These are phyloP conservation scores for Neurospora sp. DNA, from an alignment of 495 filamentous ascomycete species.

Conservation along the genomic window DNA sequence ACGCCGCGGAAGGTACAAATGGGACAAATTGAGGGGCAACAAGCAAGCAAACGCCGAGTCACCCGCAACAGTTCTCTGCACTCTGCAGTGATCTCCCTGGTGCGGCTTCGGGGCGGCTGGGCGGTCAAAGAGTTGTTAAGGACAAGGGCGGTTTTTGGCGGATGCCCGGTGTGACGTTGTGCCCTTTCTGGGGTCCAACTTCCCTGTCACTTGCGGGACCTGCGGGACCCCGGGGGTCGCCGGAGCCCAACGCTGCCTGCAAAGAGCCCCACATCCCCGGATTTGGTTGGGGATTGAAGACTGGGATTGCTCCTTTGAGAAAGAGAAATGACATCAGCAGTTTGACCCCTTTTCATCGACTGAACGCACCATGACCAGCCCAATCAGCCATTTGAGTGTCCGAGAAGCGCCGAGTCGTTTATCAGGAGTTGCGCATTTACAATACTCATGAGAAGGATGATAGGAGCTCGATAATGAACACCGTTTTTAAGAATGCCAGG, in stretches of 20 bases:
- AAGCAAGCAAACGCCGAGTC: background rate
- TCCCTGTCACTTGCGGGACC: background rate
- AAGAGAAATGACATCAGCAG: background rate
- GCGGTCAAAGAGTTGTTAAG: background rate
- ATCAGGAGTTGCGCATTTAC: background rate
- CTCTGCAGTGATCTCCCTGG: background rate
- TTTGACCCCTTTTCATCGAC: background rate
- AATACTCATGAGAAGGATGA: no score
- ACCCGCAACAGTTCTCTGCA: background rate
- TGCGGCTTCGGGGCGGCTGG: background rate
- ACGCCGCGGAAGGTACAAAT: background rate
- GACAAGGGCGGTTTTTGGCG: background rate
- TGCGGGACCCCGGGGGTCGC: background rate
- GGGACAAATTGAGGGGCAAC: background rate
- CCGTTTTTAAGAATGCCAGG: background rate
- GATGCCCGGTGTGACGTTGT: background rate
- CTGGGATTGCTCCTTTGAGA: background rate
- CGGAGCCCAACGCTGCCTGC: background rate
- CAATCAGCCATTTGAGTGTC: background rate
- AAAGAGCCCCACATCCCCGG: background rate
- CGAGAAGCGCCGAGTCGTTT: background rate
- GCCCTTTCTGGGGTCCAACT: background rate
- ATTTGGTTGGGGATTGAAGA: background rate
- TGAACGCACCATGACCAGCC: background rate
- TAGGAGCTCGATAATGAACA: background rate